A percentile compares a stretch with the other conserved stretches of the same genome.
These are phyloP conservation scores for Chlamydomonas sp. DNA, from an alignment of 139 green algal species.

Conservation along the genomic window DNA sequence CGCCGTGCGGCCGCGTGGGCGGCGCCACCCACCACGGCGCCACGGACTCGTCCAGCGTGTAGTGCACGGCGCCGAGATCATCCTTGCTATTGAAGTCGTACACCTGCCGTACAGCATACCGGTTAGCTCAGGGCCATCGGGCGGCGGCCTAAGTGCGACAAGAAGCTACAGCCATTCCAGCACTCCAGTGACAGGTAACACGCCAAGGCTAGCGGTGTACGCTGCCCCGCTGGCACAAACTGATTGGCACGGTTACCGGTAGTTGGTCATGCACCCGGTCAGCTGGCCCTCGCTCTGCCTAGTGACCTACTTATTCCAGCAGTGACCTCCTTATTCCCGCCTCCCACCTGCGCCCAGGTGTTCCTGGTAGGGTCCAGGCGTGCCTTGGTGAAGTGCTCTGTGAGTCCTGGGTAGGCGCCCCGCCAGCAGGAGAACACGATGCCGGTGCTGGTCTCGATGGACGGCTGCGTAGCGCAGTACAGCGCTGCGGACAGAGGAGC, in stretches of 20 bases:
- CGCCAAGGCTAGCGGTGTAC: no score
- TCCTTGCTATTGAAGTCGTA: slow-evolving; percentile 49
- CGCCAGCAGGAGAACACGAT: slow-evolving; percentile 69
- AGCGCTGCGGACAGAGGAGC: slow-evolving; percentile 46
- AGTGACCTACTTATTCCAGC: not conserved
- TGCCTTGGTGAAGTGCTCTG: slow-evolving; percentile 62
- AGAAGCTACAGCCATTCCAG: not conserved
- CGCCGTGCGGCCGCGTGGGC: not conserved
- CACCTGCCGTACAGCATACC: slow-evolving; percentile 10
- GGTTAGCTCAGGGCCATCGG: not conserved
- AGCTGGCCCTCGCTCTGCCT: not conserved
- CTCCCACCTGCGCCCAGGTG: slow-evolving; percentile 67
- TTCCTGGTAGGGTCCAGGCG: slow-evolving; percentile 72
- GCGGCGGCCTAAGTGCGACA: not conserved
- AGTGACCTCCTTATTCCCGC: not conserved
- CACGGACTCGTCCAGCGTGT: slow-evolving; percentile 18
- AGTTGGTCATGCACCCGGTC: no score
- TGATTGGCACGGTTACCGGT: no score
- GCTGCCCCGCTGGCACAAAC: no score
- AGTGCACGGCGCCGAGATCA: slow-evolving; percentile 32
- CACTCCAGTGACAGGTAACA: no score
- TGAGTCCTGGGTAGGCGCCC: slow-evolving; percentile 63
- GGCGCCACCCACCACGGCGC: slow-evolving; percentile 11
- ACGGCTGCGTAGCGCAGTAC: slow-evolving; percentile 70
- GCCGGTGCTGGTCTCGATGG: slow-evolving; percentile 47